phyloP scores from a whole-genome alignment of 2,329 filamentous ascomycete genomes.

The Fusarium pseudocircinatum region DNA sequence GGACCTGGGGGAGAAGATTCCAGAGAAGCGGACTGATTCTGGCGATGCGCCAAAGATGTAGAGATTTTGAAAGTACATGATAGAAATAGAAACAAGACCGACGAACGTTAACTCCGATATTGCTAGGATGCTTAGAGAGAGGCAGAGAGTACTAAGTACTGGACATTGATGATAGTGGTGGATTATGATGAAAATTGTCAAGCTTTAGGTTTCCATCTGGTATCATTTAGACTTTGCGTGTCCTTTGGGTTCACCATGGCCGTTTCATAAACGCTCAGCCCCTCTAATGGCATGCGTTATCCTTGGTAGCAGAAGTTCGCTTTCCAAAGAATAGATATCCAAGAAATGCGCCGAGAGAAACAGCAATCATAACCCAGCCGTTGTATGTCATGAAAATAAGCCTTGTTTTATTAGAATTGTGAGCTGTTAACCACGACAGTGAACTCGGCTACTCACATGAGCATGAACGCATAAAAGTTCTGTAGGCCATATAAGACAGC shows the following conservation, averaged over 20 bases:
- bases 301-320: constrained; percentile 76
- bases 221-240: neutral
- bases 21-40: constrained; percentile 43
- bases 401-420: constrained; percentile 62
- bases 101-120: neutral
- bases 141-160: neutral
- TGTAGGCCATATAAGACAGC: constrained; percentile 87
- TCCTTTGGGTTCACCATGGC: neutral
- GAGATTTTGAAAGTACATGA: neutral
- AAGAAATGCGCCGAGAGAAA: constrained; percentile 86
- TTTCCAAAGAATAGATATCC: constrained; percentile 87
- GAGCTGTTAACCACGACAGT: neutral
- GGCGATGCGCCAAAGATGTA: constrained; percentile 49
- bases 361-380: constrained; percentile 94
- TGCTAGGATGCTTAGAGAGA: neutral
- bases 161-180: neutral
- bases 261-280: neutral
- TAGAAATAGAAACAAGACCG: neutral
- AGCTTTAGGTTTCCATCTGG: neutral
- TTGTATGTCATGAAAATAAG: constrained; percentile 99
- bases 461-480: constrained; percentile 99
- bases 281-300: constrained; percentile 67
- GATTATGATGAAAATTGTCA: neutral
- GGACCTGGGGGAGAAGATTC: constrained; percentile 54
- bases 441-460: constrained; percentile 76